Evolutionary conservation across 176 grass and related monocot genomes (phyloP), one percentile per base, ranked within the genome.

Genomic region (Pontederia paniculata): DNA sequence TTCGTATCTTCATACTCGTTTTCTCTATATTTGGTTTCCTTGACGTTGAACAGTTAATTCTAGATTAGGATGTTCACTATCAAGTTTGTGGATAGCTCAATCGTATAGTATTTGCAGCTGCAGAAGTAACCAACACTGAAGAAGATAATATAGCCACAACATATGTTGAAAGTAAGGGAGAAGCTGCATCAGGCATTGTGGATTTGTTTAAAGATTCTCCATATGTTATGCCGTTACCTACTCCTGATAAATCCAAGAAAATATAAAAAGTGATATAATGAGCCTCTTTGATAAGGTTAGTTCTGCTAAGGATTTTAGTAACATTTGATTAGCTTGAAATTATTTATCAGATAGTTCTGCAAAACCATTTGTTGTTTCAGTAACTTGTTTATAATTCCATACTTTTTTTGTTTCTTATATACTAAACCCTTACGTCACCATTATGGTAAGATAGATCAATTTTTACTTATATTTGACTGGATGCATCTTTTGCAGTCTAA

Each of bases 251-350:
- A 45, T 43, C 58, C 5, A 44, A 75, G 58, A 65, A 54, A 66
- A 72, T 72, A 15, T 55, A 10, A 76, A 76, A 71, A 69, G 71
- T 74, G 72, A 75, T 45, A 81, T 81, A 45, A 76, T 81, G 59
- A 67, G 72, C 72, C 78, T 76, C 59, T 81, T 81, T 66, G 78
- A 81, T 28, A 81, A 76, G 78, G 78, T 81, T 66, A 45, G 55
- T 65, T 54, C 59, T 12, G 9, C 2, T 14, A 6, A 58, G 31
- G 8, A 31, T 8, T 58, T 58, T 9, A 41, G 14, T 46, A 12
- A 18, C 21, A 13, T 16, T 44, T 13, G 8, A 49, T 49, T 22
- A 37, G 17, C 31, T 23, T 14, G 18, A 23, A 50, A 17, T 31
- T n/a, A n/a, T 31, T 28, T 25, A 13, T 37, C 22, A 48, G 14